These are phyloP conservation scores for Pichiaceae sp. DNA, from an alignment of 1,139 yeast species.

Conservation along the genomic window DNA sequence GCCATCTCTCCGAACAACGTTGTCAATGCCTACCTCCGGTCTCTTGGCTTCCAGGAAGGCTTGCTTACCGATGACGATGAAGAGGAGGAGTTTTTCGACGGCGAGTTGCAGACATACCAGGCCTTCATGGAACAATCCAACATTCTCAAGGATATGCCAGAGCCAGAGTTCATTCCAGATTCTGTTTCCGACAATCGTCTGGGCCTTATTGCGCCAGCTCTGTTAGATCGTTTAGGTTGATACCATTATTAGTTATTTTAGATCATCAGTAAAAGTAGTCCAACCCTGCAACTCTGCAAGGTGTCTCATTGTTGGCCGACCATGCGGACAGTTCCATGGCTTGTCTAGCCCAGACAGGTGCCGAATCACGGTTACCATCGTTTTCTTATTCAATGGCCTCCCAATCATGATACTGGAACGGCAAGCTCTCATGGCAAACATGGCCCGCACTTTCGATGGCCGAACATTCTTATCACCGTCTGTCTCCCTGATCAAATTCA, in stretches of 20 bases:
- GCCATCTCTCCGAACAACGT: neutral
- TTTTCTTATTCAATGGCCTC: slow-evolving; percentile 42
- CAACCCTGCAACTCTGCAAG: slow-evolving; percentile 52
- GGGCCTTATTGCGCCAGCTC: neutral
- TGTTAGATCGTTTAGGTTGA: neutral
- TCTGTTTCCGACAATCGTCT: neutral
- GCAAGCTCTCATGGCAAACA: slow-evolving; percentile 95
- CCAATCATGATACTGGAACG: slow-evolving; percentile 94
- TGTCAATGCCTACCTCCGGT: neutral
- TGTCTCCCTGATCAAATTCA: slow-evolving; percentile 46
- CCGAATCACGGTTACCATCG: slow-evolving; percentile 62
- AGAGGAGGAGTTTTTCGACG: neutral
- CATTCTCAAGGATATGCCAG: neutral
- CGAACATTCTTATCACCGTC: slow-evolving; percentile 36
- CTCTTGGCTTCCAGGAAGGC: neutral
- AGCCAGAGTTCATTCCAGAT: neutral
- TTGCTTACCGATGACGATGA: neutral
- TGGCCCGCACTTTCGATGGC: slow-evolving; percentile 70
- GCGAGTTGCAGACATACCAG: neutral
- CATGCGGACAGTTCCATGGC: slow-evolving; percentile 99
- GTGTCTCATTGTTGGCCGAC: slow-evolving; percentile 94
- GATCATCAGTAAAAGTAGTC: slow-evolving; percentile 28
- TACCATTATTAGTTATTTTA: slow-evolving; percentile 14
- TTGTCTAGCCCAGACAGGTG: slow-evolving; percentile 68
- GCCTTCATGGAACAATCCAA: neutral